Conservation (phyloP, 2,329 filamentous ascomycete genomes). For the Fusarium sp. region DNA sequence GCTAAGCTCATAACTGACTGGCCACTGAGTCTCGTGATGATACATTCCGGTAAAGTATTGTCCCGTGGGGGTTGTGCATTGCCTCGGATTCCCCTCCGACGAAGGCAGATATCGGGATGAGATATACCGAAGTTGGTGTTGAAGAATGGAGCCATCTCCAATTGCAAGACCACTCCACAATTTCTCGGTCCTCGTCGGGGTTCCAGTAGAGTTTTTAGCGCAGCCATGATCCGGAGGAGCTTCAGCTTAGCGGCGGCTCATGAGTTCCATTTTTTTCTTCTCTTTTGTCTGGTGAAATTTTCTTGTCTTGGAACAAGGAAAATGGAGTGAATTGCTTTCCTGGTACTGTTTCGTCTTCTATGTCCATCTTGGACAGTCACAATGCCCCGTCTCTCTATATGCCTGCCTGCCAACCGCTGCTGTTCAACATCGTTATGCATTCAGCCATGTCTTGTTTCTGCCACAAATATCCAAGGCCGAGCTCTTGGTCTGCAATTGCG, state of each 20-base stretch:
- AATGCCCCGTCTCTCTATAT: background rate
- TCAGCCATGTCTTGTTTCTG: conserved; percentile 1
- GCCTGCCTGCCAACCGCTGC: background rate
- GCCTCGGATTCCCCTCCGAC: conserved; percentile 30
- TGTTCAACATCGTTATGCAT: background rate
- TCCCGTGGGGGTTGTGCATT: background rate
- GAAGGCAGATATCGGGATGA: conserved; percentile 32
- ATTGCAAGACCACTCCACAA: conserved; percentile 26
- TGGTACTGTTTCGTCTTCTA: background rate
- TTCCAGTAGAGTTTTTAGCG: conserved; percentile 10
- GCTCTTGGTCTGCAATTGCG: conserved; percentile 11
- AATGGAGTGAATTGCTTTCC: background rate
- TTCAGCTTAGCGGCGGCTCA: conserved; percentile 26
- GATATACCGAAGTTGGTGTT: conserved; percentile 36
- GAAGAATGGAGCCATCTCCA: conserved; percentile 32
- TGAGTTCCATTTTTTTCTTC: conserved; percentile 7
- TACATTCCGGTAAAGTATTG: conserved; percentile 23
- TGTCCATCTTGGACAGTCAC: background rate
- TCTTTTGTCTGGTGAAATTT: background rate
- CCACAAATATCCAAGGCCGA: conserved; percentile 1
- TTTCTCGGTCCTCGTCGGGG: conserved; percentile 36
- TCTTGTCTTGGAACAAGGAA: background rate
- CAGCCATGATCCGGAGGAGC: conserved; percentile 4
- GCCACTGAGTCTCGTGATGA: conserved; percentile 32
- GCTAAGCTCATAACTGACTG: conserved; percentile 20